These are phyloP conservation scores for Blumeriella jaapii DNA, from an alignment of 2,329 filamentous ascomycete genomes.

Conservation along the genomic window DNA sequence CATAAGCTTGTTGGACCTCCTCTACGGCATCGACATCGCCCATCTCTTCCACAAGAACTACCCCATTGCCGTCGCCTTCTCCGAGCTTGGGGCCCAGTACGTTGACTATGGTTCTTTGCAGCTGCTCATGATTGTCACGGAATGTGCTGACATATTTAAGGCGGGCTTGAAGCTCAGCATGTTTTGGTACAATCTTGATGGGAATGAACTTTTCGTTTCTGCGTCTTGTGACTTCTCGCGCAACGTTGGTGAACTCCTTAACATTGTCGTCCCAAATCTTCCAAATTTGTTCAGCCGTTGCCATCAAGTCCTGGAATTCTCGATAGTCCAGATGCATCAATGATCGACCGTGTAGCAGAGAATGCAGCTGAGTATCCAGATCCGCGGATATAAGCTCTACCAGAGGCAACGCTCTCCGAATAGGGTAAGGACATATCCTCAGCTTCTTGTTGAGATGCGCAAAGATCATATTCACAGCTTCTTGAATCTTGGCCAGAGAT, in stretches of 20 bases:
- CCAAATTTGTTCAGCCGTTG: slow-evolving; percentile 75
- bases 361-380: slow-evolving; percentile 75
- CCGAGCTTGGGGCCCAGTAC: slow-evolving; percentile 72
- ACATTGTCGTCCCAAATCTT: slow-evolving; percentile 88
- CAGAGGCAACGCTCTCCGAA: slow-evolving; percentile 80
- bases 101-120: slow-evolving; percentile 91
- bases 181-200: slow-evolving; percentile 86
- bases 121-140: slow-evolving; percentile 91
- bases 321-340: slow-evolving; percentile 87
- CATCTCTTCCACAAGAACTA: slow-evolving; percentile 79
- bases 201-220: slow-evolving; percentile 97
- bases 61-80: slow-evolving; percentile 47
- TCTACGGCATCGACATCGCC: slow-evolving; percentile 95
- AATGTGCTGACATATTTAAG: slow-evolving; percentile 92
- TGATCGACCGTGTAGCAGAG: slow-evolving; percentile 72
- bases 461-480: slow-evolving; percentile 84
- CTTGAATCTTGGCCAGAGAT: slow-evolving; percentile 75
- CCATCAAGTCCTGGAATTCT: slow-evolving; percentile 81
- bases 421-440: slow-evolving; percentile 89
- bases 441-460: slow-evolving; percentile 95
- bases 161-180: slow-evolving; percentile 79
- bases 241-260: slow-evolving; percentile 96
- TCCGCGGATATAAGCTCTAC: slow-evolving; percentile 95
- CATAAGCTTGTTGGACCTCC: slow-evolving; percentile 90
- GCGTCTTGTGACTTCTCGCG: slow-evolving; percentile 84